These are phyloP conservation scores for Lyophyllum shimeji DNA, from an alignment of 768 basidiomycete species.

Conservation along the genomic window DNA sequence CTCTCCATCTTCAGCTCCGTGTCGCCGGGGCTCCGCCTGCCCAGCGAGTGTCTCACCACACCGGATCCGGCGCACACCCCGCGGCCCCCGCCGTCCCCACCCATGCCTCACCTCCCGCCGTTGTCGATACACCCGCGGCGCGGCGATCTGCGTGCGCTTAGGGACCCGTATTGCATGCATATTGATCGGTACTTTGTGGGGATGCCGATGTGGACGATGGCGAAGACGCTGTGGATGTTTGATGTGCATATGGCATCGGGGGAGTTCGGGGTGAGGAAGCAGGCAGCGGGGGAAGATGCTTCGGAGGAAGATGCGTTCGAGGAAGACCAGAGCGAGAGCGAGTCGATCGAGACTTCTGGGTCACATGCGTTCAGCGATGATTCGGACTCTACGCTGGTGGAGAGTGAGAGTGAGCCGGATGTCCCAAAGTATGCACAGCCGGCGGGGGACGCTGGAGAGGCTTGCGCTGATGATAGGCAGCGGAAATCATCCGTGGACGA, in stretches of 20 bases:
- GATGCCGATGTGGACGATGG: slow-evolving; percentile 64
- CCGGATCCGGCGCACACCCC: slow-evolving; percentile 19
- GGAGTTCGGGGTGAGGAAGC: slow-evolving; percentile 4
- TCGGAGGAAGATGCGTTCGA: slow-evolving; percentile 18
- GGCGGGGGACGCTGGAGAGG: slow-evolving; percentile 8
- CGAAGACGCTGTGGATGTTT: slow-evolving; percentile 64
- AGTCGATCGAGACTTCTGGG: slow-evolving; percentile 30
- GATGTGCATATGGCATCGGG: slow-evolving; percentile 45
- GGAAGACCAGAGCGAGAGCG: slow-evolving; percentile 31
- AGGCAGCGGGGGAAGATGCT: slow-evolving; percentile 19
- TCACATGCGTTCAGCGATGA: slow-evolving; percentile 43
- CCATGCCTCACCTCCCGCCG: slow-evolving; percentile 26
- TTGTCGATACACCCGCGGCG: slow-evolving; percentile 56
- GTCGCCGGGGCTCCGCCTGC: slow-evolving; percentile 14
- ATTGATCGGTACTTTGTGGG: slow-evolving; percentile 60
- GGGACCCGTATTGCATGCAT: slow-evolving; percentile 54
- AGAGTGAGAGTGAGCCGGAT: slow-evolving; percentile 43
- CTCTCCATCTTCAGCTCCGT: slow-evolving; percentile 20
- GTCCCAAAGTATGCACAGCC: slow-evolving; percentile 3
- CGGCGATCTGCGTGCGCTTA: slow-evolving; percentile 59
- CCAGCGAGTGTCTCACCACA: slow-evolving; percentile 2
- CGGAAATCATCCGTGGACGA: background rate
- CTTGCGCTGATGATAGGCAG: background rate
- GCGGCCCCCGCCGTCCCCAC: slow-evolving; percentile 7
- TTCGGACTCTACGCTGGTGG: slow-evolving; percentile 59